Evolutionary conservation across 2,329 filamentous ascomycete species (phyloP).

Genomic region (Botryosphaeria dothidea): DNA sequence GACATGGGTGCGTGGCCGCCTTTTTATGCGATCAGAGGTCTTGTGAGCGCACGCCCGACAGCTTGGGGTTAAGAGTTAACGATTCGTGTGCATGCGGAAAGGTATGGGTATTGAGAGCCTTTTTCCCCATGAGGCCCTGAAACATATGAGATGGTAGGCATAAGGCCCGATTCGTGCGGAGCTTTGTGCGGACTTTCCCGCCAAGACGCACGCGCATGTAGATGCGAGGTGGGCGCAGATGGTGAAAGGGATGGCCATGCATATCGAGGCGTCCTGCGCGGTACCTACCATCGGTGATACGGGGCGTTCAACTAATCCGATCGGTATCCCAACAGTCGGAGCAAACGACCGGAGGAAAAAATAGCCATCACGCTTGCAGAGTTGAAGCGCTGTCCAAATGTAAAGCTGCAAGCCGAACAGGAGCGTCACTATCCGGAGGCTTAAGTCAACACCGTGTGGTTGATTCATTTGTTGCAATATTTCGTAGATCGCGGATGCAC

Average conservation of each 20-base stretch:
- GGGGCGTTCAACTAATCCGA: not conserved
- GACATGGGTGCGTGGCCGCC: not conserved
- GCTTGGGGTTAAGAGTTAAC: not conserved
- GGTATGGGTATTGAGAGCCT: not conserved
- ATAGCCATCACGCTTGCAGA: too few relatives aligned
- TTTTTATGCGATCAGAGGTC: not conserved
- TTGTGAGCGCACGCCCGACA: not conserved
- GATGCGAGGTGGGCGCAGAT: not conserved
- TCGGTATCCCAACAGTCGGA: too few relatives aligned
- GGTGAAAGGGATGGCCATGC: not conserved
- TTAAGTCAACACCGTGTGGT: too few relatives aligned
- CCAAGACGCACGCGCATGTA: not conserved
- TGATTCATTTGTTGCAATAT: not conserved
- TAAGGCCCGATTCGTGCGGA: not conserved
- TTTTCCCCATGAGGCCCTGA: not conserved
- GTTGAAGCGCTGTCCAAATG: too few relatives aligned
- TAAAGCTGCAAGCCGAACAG: too few relatives aligned
- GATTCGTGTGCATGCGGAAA: not conserved
- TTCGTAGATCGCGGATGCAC: not conserved
- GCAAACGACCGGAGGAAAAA: too few relatives aligned
- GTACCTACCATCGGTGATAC: not conserved
- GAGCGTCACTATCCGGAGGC: too few relatives aligned
- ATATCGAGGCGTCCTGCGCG: not conserved
- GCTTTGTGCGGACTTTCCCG: not conserved
- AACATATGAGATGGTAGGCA: not conserved